A percentile compares a stretch with the other conserved stretches of the same genome.
These are phyloP conservation scores for Sporothrix mexicana DNA, from an alignment of 2,329 filamentous ascomycete genomes.

Conservation along the genomic window DNA sequence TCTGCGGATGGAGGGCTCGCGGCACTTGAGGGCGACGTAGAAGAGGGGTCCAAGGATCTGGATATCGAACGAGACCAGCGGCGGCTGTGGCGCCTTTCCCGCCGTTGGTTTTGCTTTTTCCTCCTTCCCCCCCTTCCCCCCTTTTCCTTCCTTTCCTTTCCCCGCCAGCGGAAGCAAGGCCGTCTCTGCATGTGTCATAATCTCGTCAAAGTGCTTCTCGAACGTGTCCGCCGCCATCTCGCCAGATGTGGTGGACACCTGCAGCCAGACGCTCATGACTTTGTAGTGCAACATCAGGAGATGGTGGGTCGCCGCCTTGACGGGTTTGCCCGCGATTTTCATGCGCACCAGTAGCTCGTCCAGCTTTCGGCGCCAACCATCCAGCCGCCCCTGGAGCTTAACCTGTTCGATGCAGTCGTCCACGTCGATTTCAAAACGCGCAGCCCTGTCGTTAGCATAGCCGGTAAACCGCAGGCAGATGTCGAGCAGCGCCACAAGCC, in stretches of 20 bases:
- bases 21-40: conserved; percentile 23
- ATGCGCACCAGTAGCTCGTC: background rate
- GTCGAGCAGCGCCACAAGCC: conserved; percentile 1
- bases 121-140: too few relatives aligned
- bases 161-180: background rate
- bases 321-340: background rate
- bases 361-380: background rate
- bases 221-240: conserved; percentile 8
- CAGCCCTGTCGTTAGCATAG: background rate
- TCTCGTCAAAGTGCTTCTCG: background rate
- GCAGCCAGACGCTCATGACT: conserved; percentile 18
- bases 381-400: background rate
- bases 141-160: too few relatives aligned
- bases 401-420: conserved; percentile 13
- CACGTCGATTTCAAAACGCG: background rate
- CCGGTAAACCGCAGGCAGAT: conserved; percentile 11
- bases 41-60: conserved; percentile 22
- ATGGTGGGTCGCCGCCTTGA: background rate
- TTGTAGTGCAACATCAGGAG: conserved; percentile 8
- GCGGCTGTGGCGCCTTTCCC: background rate
- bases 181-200: background rate
- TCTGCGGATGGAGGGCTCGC: conserved; percentile 6
- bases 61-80: conserved; percentile 12
- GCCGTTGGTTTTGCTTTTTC: background rate
- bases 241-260: background rate